These are phyloP conservation scores for Cladosporium cucumerinum DNA, from an alignment of 2,329 filamentous ascomycete species.

Conservation along the genomic window DNA sequence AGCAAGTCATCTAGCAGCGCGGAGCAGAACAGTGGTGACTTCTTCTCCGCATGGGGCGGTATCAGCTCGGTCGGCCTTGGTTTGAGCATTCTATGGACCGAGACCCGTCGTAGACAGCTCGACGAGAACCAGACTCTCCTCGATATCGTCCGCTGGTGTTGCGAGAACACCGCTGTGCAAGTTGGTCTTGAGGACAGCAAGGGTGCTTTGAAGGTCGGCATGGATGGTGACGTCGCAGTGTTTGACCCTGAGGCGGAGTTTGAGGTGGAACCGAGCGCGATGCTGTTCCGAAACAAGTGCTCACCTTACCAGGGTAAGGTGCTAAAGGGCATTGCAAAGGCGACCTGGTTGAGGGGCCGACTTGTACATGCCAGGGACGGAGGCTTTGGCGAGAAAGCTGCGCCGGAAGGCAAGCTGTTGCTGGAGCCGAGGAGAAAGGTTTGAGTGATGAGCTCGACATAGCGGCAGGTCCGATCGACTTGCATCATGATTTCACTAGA, in stretches of 20 bases:
- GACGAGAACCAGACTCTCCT: constrained; percentile 56
- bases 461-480: not conserved
- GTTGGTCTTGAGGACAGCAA: constrained; percentile 80
- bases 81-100: constrained; percentile 83
- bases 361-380: constrained; percentile 67
- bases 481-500: not conserved
- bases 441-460: not conserved
- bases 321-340: constrained; percentile 72
- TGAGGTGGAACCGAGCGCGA: constrained; percentile 64
- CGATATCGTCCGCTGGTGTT: constrained; percentile 83
- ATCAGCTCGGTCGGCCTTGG: constrained; percentile 93
- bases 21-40: constrained; percentile 64
- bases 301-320: constrained; percentile 81
- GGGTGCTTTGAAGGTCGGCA: constrained; percentile 73
- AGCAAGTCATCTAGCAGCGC: constrained; percentile 35
- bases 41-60: constrained; percentile 94
- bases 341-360: constrained; percentile 80
- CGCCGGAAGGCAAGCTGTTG: constrained; percentile 48
- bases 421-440: constrained; percentile 46
- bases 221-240: constrained; percentile 90
- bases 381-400: constrained; percentile 57
- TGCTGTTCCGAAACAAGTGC: constrained; percentile 94
- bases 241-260: constrained; percentile 82
- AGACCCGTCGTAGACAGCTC: constrained; percentile 60
- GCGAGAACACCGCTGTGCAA: constrained; percentile 80